A percentile compares a stretch with the other conserved stretches of the same genome.
These are phyloP conservation scores for Globisporangium abappressorium DNA, from an alignment of 352 stramenopile species.

Conservation along the genomic window DNA sequence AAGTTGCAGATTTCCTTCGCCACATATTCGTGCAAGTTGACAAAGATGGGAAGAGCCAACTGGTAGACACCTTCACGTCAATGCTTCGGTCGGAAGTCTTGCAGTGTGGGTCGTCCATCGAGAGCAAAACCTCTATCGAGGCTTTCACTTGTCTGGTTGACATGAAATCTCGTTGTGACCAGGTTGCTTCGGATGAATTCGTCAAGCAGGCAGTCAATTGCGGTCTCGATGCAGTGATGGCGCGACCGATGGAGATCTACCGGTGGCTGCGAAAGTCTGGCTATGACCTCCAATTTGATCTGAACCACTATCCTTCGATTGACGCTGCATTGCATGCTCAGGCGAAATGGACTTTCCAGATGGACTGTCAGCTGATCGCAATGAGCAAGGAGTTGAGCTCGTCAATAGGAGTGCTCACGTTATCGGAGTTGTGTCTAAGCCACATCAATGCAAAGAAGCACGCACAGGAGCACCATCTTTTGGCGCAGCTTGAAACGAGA, in stretches of 20 bases:
- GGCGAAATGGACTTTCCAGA: conserved; percentile 64
- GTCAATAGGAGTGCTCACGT: conserved; percentile 50
- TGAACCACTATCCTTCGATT: conserved; percentile 42
- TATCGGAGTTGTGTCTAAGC: conserved; percentile 63
- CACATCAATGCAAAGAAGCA: conserved; percentile 36
- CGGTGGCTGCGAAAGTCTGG: conserved; percentile 43
- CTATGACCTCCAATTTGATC: conserved; percentile 57
- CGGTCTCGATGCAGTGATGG: conserved; percentile 16
- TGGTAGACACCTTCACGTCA: conserved; percentile 6
- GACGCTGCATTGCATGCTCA: conserved; percentile 46
- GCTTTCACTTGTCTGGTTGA: conserved; percentile 25
- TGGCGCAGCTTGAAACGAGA: conserved; percentile 44
- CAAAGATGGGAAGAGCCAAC: neutral
- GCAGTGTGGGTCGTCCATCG: conserved; percentile 23
- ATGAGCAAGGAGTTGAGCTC: conserved; percentile 40
- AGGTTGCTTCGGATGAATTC: conserved; percentile 4
- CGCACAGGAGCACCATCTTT: conserved; percentile 31
- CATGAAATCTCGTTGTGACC: conserved; percentile 17
- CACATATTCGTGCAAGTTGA: conserved; percentile 25
- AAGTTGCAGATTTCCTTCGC: conserved; percentile 32
- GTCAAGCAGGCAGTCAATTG: neutral
- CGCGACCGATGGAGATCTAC: conserved; percentile 36
- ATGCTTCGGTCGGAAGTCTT: conserved; percentile 26
- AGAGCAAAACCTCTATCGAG: conserved; percentile 34
- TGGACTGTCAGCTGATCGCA: conserved; percentile 70